Conservation (phyloP, 1,284 basidiomycete species). For the Leccinum pachyderme region DNA sequence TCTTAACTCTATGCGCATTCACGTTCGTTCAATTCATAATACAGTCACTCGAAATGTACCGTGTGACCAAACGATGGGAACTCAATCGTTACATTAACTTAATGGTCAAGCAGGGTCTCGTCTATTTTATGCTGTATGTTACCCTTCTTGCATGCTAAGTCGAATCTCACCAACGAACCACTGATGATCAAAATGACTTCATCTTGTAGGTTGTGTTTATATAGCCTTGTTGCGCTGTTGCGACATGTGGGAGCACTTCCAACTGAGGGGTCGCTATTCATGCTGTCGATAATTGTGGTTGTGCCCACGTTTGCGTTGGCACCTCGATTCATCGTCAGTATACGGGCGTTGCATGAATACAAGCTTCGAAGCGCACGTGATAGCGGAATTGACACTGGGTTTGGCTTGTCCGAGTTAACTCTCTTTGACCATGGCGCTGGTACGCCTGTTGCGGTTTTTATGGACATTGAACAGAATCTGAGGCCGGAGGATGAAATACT, state of each 20-base stretch:
- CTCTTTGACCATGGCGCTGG: not conserved
- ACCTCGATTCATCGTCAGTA: not conserved
- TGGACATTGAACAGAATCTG: not conserved
- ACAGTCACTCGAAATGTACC: not conserved
- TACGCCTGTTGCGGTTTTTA: not conserved
- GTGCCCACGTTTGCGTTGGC: not conserved
- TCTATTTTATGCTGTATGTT: slow-evolving; percentile 6
- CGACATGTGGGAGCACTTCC: not conserved
- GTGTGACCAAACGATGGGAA: not conserved
- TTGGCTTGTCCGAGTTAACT: not conserved
- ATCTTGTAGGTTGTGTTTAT: not conserved
- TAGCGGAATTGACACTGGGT: not conserved
- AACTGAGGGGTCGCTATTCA: not conserved
- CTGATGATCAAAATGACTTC: not conserved
- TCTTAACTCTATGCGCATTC: not conserved
- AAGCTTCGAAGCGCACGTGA: not conserved
- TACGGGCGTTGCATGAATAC: not conserved
- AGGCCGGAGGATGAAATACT: not conserved
- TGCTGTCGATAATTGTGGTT: not conserved
- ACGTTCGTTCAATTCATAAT: not conserved
- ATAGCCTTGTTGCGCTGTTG: rapidly evolving
- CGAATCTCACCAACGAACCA: too few species aligned
- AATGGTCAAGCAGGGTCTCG: not conserved
- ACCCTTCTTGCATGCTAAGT: too few species aligned
- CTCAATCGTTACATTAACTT: not conserved